Evolutionary conservation across 2,329 filamentous ascomycete genomes (phyloP).

Genomic region (Juglanconis juglandina): DNA sequence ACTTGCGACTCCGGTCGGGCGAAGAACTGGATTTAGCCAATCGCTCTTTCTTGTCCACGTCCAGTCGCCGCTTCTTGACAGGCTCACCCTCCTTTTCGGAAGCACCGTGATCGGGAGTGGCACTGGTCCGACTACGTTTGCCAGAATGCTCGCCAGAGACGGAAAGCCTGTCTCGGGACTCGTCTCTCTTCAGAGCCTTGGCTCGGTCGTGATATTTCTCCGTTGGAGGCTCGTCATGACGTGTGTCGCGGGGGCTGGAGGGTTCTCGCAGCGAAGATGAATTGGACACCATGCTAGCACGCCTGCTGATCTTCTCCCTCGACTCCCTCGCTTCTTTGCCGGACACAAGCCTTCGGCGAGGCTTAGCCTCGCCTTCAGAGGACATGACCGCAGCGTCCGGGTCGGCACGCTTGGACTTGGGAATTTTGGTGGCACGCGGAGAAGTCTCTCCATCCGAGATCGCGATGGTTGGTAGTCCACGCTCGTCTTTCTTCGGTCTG

Average conservation of each 20-base stretch:
- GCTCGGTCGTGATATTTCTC: constrained; percentile 59
- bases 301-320: constrained; percentile 49
- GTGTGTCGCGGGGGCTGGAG: constrained; percentile 49
- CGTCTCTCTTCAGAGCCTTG: constrained; percentile 59
- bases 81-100: constrained; percentile 54
- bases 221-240: constrained; percentile 49
- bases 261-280: constrained; percentile 52
- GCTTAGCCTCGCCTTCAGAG: constrained; percentile 59
- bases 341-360: constrained; percentile 60
- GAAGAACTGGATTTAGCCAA: constrained; percentile 41
- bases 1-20: constrained; percentile 44
- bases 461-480: constrained; percentile 40
- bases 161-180: constrained; percentile 50
- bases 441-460: constrained; percentile 53
- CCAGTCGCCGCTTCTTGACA: constrained; percentile 55
- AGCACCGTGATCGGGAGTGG: constrained; percentile 53
- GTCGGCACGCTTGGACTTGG: constrained; percentile 52
- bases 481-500: constrained; percentile 54
- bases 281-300: constrained; percentile 56
- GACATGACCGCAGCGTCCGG: constrained; percentile 50
- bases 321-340: constrained; percentile 60
- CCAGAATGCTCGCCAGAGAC: constrained; percentile 47
- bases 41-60: constrained; percentile 50
- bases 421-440: constrained; percentile 44
- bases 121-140: constrained; percentile 59